Conservation (phyloP, 2,329 filamentous ascomycete species). For the Arthrobotrys pseudoclavata region DNA sequence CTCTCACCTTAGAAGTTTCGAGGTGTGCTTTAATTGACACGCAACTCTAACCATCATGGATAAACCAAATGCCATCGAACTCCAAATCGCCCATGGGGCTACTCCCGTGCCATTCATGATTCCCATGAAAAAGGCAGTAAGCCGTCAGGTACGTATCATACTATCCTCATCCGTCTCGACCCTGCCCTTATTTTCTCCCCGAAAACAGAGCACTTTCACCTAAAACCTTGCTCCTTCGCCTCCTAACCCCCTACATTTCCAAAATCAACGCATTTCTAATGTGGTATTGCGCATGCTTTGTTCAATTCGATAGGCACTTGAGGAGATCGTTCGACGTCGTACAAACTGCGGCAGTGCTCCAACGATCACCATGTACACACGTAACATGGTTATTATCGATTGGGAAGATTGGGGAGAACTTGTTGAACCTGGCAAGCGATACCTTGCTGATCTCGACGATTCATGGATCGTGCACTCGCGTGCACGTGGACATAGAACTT, state of each 20-base stretch:
- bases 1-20: neutral
- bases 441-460: constrained; percentile 53
- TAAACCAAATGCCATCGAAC: constrained; percentile 34
- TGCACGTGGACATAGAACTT: neutral
- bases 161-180: neutral
- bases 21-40: neutral
- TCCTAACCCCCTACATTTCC: neutral
- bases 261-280: constrained; percentile 19
- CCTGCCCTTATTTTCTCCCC: neutral
- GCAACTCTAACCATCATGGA: neutral
- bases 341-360: constrained; percentile 10
- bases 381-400: constrained; percentile 35
- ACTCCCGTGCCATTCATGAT: constrained; percentile 55
- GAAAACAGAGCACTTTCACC: neutral
- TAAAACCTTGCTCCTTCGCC: neutral
- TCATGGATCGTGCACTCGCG: constrained; percentile 19
- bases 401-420: constrained; percentile 58
- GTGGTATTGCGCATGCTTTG: neutral
- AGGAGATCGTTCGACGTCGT: constrained; percentile 26
- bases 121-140: constrained; percentile 38
- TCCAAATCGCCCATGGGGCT: constrained; percentile 37
- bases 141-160: constrained; percentile 32
- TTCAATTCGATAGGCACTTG: constrained; percentile 20
- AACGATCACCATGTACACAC: constrained; percentile 41
- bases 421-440: constrained; percentile 30